Evolutionary conservation across 176 grass and related monocot species (phyloP), one percentile per base, ranked within the genome.

Genomic region (Themeda triandra): DNA sequence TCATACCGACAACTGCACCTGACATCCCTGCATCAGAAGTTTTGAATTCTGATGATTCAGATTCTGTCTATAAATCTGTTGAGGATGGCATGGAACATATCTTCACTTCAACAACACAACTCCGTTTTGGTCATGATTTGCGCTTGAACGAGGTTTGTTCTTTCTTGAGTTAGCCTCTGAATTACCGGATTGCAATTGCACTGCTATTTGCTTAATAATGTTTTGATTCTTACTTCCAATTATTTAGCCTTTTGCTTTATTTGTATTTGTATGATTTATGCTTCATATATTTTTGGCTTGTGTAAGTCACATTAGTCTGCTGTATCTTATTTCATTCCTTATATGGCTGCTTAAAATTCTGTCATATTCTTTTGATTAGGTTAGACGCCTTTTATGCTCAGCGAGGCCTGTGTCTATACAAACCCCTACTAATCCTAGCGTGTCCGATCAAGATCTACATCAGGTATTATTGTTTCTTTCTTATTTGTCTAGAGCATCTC

Each of bases 41-140:
- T 85, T 83, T 89, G 85, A 93, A 91, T 69, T 80, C 89, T 37
- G 92, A 95, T 80, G 95, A 98, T 85, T 82, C 89, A 12, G 92
- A 98, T 88, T 87, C 88, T 80, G 58, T 83, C 71, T 86, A 79
- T 85, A 90, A 83, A 95, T 83, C 91, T 35, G 80, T 95, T 65
- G 95, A 98, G 72, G 95, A 98, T 98, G 95, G 95, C 45, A 98
- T 98, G 95, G 95, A 98, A 76, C 95, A 98, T 71, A 95, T 98
- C 69, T 98, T 95, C 76, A 95, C 90, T 76, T 98, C 92, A 60
- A 90, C 87, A 84, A 98, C 92, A 69, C 92, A 98, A 81, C 63
- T 98, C 37, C 82, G 92, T 85, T 98, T 85, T 83, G 95, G 95
- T 23, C 92, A 88, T 85, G 95, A 98, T 90, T 80, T 98, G 56